Base-by-base conservation (phyloP, 2,329 filamentous ascomycete species). In the Mycosphaerella sp. region DNA sequence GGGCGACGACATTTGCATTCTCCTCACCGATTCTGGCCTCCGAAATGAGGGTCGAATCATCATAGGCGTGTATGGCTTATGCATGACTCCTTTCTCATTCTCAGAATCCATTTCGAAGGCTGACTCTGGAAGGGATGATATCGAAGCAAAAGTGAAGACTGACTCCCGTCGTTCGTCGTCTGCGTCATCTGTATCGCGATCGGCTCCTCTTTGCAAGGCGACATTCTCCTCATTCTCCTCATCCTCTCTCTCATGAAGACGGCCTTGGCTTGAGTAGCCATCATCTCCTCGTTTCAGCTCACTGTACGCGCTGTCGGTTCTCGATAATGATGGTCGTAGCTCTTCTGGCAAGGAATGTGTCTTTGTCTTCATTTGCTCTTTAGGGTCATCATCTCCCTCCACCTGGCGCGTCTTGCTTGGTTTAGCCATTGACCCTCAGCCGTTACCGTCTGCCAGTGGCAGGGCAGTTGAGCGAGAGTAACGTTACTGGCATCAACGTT, bases 1-100 rank as follows among this genome's bases (percentile, higher is more conserved):
- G 0, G 84, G 85, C 0, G 84, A 87, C 1, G 80, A 79, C 82
- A 89, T 86, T 60, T 89, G 86, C 71, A 88, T 78, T 1, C 83
- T 83, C 47, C 82, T 81, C 6, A 88, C 80, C 10, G 82, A 83
- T 1, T 84, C 85, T 0, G 85, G 81, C 10, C 85, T 85, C 45
- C 85, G 78, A 67, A 89, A 89, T 1, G 81, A 78, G 4, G 83
- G 80, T 2, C 85, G 79, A 7, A 78, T 77, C 6, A 79, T 80
- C 6, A 78, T 77, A 50, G 84, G 79, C 21, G 78, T 73, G n/a
- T 79, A 80, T 2, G 79, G 75, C 26, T 65, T 62, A 26, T 57
- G 58, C 49, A 56, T 55, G 2, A 52, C 36, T 9, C 53, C 50
- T 12, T 26, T 50, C 8, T 66, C 60, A 45, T 61, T 48, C 4